Evolutionary conservation across 129 eudicot genomes (phyloP).

Genomic region (Helianthus tuberosus): DNA sequence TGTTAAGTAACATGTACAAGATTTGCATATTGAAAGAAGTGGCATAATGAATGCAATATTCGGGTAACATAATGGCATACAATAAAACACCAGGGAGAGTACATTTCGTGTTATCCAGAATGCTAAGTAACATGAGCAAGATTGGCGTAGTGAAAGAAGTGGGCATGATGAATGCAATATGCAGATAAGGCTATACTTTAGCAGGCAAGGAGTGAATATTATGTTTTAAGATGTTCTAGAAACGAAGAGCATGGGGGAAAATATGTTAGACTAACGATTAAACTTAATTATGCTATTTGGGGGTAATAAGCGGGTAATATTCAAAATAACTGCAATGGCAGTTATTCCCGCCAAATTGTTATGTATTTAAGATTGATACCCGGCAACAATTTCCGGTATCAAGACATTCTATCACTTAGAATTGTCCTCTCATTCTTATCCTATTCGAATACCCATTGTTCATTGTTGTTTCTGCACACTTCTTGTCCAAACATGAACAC

Average conservation of each 20-base stretch:
- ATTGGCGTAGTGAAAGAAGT: conserved; percentile 9
- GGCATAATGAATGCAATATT: neutral
- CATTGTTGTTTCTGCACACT: too few species aligned
- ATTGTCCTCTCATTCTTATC: too few species aligned
- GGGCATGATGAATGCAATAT: neutral
- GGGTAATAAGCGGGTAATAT: too few species aligned
- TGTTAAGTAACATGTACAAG: conserved; percentile 6
- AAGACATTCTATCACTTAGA: too few species aligned
- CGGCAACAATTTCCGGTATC: too few species aligned
- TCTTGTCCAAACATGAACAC: too few species aligned
- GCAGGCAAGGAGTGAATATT: neutral
- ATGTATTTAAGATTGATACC: too few species aligned
- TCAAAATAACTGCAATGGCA: too few species aligned
- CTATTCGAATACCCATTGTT: too few species aligned
- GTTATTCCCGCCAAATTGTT: too few species aligned
- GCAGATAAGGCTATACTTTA: neutral
- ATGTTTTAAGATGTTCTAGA: neutral
- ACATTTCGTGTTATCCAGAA: neutral
- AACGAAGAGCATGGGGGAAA: neutral
- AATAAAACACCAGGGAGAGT: conserved; percentile 12
- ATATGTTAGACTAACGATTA: too few species aligned
- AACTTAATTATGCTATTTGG: too few species aligned
- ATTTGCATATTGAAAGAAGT: conserved; percentile 11
- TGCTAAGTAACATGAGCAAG: conserved; percentile 1
- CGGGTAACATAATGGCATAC: neutral